Conservation (phyloP, 2,329 filamentous ascomycete genomes). For the Stemphylium vesicarium region DNA sequence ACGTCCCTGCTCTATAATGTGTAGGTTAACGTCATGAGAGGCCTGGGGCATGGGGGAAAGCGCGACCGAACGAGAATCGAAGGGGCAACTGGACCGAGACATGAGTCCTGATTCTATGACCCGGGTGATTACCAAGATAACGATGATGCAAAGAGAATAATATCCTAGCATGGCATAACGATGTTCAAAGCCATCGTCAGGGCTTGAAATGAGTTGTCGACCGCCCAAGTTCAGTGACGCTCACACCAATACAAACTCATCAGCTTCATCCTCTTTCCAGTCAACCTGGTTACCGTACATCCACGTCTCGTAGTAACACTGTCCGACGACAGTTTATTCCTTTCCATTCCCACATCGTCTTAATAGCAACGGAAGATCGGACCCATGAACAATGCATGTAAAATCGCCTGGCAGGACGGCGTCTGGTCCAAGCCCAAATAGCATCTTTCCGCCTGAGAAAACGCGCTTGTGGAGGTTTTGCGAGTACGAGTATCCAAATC, state of each 20-base stretch:
- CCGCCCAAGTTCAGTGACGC: not conserved
- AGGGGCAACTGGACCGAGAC: not conserved
- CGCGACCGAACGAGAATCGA: not conserved
- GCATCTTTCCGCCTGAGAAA: not conserved
- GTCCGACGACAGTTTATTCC: not conserved
- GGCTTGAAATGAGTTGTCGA: not conserved
- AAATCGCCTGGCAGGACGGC: not conserved
- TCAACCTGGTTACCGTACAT: constrained; percentile 9
- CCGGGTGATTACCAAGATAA: too few species aligned
- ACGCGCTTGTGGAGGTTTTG: not conserved
- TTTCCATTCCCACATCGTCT: not conserved
- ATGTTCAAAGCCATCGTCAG: too few species aligned
- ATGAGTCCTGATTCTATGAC: too few species aligned
- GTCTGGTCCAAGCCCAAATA: not conserved
- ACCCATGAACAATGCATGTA: constrained; percentile 6
- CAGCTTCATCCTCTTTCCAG: constrained; percentile 13
- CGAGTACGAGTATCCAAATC: not conserved
- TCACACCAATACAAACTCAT: constrained; percentile 5
- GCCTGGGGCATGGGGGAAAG: not conserved
- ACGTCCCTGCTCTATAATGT: not conserved
- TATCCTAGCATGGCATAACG: too few species aligned
- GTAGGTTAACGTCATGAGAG: not conserved
- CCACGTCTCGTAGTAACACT: constrained; percentile 6
- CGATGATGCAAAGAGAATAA: too few species aligned
- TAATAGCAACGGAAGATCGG: constrained; percentile 3